Conservation (phyloP, 768 basidiomycete species). For the Megacollybia marginata region DNA sequence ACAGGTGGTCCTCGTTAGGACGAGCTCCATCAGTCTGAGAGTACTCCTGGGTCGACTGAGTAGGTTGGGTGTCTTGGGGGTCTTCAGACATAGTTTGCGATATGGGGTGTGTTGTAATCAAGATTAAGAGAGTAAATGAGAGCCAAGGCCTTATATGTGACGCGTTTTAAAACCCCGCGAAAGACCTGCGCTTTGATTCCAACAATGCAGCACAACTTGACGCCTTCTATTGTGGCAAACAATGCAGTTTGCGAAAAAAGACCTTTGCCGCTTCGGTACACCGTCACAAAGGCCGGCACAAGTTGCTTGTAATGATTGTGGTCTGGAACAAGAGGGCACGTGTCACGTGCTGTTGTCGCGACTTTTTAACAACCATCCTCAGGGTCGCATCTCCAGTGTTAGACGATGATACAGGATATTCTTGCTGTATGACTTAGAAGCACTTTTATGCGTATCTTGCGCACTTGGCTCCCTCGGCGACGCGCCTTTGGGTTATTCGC, state of each 20-base stretch:
- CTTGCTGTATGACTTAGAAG: neutral
- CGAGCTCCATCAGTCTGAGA: neutral
- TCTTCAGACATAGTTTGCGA: neutral
- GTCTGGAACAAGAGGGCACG: too few species aligned
- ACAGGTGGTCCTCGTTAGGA: slow-evolving; percentile 32
- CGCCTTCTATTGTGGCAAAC: too few species aligned
- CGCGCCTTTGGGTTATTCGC: neutral
- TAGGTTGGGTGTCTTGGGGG: neutral
- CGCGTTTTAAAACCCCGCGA: neutral
- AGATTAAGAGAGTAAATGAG: neutral
- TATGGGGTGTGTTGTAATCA: neutral
- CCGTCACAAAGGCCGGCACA: too few species aligned
- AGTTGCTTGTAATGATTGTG: too few species aligned
- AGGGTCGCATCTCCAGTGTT: neutral
- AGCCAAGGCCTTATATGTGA: neutral
- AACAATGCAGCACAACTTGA: too few species aligned
- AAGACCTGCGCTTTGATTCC: too few species aligned
- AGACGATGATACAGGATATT: neutral
- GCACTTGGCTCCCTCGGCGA: neutral
- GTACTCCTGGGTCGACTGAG: neutral
- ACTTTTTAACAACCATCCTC: too few species aligned
- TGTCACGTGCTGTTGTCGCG: too few species aligned
- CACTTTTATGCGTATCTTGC: neutral
- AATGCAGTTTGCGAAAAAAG: too few species aligned
- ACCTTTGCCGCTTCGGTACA: too few species aligned